phyloP scores from a whole-genome alignment of 495 filamentous ascomycete genomes.

The Neurospora sp. region DNA sequence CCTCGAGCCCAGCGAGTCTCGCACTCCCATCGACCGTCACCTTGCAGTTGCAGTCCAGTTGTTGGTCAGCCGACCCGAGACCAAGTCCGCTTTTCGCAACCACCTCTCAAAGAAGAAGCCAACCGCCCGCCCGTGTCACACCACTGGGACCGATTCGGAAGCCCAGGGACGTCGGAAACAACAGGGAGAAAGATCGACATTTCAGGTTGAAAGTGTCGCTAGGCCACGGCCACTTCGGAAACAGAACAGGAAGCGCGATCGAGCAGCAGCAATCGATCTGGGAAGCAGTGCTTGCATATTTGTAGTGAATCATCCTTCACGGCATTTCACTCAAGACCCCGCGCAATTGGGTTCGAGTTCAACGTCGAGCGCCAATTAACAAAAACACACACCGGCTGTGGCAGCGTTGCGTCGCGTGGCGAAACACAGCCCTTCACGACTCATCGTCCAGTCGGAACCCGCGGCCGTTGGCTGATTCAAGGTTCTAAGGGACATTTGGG shows the following conservation, averaged over 20 bases:
- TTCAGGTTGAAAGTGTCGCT: neutral
- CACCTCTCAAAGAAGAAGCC: neutral
- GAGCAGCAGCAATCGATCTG: neutral
- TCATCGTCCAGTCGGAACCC: neutral
- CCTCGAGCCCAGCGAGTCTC: neutral
- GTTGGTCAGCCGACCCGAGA: neutral
- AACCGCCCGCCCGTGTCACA: neutral
- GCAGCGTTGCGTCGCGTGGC: conserved; percentile 1
- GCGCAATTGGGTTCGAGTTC: neutral
- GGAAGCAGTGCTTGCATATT: conserved; percentile 5
- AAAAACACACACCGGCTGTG: neutral
- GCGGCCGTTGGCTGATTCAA: conserved; percentile 3
- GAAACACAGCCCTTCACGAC: neutral
- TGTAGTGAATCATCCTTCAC: conserved; percentile 9
- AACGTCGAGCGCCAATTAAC: neutral
- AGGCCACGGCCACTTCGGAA: neutral
- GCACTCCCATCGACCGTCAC: neutral
- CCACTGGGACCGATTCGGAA: neutral
- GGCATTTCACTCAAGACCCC: conserved; percentile 3
- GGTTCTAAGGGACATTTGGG: neutral
- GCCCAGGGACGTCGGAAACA: neutral
- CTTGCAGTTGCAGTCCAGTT: neutral
- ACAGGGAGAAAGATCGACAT: neutral
- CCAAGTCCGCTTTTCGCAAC: neutral
- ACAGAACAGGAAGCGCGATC: neutral